phyloP scores from a whole-genome alignment of 2,329 filamentous ascomycete genomes.

The Nigrograna mackinnonii region DNA sequence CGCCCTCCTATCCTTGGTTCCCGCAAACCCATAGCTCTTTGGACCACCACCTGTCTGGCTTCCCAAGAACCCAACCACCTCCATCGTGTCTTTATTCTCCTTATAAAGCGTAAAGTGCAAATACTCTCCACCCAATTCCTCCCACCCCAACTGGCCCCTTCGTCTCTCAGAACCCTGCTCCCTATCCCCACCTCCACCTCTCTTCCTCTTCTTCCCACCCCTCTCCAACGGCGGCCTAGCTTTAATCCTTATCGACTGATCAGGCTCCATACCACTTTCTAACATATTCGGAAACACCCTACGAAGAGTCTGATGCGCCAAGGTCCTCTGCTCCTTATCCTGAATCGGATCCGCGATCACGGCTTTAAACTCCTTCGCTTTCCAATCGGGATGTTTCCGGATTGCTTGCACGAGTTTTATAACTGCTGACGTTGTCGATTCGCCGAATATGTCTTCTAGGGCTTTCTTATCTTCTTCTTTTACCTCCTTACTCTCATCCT shows the following conservation, averaged over 20 bases:
- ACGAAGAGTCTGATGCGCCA: slow-evolving; percentile 69
- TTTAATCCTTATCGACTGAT: slow-evolving; percentile 67
- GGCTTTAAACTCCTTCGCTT: slow-evolving; percentile 58
- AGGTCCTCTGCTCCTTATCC: slow-evolving; percentile 64
- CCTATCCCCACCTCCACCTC: slow-evolving; percentile 18
- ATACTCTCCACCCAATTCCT: slow-evolving; percentile 75
- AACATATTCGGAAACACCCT: slow-evolving; percentile 78
- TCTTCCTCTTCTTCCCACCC: slow-evolving; percentile 33
- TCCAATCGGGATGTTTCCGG: slow-evolving; percentile 56
- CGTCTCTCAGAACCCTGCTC: slow-evolving; percentile 28
- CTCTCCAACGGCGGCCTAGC: slow-evolving; percentile 44
- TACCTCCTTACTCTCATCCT: slow-evolving; percentile 30
- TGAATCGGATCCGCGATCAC: slow-evolving; percentile 58
- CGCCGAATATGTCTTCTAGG: slow-evolving; percentile 55
- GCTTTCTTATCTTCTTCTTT: slow-evolving; percentile 40
- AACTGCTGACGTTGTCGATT: slow-evolving; percentile 53
- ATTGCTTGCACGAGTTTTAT: slow-evolving; percentile 60
- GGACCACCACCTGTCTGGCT: slow-evolving; percentile 70
- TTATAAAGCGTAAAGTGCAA: slow-evolving; percentile 93
- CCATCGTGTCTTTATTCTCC: slow-evolving; percentile 97
- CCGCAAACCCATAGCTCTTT: slow-evolving; percentile 78
- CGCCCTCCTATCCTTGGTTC: slow-evolving; percentile 88
- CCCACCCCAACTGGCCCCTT: slow-evolving; percentile 55
- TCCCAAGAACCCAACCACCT: slow-evolving; percentile 77
- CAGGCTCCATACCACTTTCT: slow-evolving; percentile 75